A percentile compares a stretch with the other conserved stretches of the same genome.
Evolutionary conservation across 116 monocot species (phyloP).

Genomic region (Trichopus zeylanicus): DNA sequence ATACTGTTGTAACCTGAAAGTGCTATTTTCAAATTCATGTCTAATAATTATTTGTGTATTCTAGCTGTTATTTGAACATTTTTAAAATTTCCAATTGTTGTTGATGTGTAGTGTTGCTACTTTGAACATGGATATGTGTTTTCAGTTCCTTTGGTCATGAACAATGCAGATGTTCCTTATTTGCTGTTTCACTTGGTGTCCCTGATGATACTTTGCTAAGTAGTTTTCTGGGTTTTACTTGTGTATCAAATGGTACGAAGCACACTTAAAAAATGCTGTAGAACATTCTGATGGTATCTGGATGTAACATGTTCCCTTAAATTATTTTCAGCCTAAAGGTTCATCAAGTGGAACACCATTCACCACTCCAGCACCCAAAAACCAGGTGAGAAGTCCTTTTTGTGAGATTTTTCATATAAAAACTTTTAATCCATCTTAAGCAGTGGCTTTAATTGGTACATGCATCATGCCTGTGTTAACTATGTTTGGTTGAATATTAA

Average conservation of each 20-base stretch:
- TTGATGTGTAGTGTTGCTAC: no score
- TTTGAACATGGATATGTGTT: background rate
- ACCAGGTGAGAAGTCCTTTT: background rate
- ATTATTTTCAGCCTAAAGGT: slow-evolving; percentile 1
- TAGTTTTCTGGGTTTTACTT: no score
- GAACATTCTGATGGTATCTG: no score
- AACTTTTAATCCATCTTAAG: background rate
- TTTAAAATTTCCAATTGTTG: no score
- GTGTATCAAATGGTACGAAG: background rate
- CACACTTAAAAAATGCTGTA: background rate
- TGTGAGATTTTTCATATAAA: background rate
- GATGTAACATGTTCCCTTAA: background rate
- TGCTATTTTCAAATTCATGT: no score
- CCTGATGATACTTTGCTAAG: no score
- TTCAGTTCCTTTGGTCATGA: background rate
- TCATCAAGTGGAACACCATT: slow-evolving; percentile 10
- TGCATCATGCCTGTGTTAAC: background rate
- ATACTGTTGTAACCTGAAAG: no score
- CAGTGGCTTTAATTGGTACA: background rate
- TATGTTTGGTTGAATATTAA: no score
- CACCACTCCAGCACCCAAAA: slow-evolving; percentile 7
- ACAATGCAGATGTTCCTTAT: no score
- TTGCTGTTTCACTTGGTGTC: no score
- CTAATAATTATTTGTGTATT: no score
- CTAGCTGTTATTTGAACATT: no score